A percentile compares a stretch with the other conserved stretches of the same genome.
Evolutionary conservation across 202 grass and related monocot genomes (phyloP).

Genomic region (Setaria viridis): DNA sequence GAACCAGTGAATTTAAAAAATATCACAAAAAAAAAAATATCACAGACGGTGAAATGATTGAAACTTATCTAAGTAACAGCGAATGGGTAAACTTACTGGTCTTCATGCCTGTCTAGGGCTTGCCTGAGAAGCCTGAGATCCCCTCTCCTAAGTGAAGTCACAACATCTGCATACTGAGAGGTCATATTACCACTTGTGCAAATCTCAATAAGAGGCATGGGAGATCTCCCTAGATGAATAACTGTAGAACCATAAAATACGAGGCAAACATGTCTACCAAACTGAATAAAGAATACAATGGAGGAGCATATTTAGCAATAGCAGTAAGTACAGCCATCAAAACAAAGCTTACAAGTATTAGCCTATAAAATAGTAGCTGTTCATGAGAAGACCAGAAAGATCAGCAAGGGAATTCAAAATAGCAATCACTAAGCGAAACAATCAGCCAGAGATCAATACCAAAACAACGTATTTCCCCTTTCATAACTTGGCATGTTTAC

Average conservation of each 20-base stretch:
- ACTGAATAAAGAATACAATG: neutral
- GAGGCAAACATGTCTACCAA: constrained; percentile 1
- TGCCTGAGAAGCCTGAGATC: constrained; percentile 88
- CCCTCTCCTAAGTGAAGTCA: constrained; percentile 78
- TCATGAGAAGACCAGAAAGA: neutral
- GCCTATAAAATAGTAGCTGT: neutral
- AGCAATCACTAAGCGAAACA: constrained; percentile 8
- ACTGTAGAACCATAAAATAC: neutral
- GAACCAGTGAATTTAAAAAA: neutral
- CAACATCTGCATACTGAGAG: constrained; percentile 87
- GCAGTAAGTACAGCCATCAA: neutral
- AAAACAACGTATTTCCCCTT: neutral
- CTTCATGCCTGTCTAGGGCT: constrained; percentile 83
- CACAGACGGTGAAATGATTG: neutral
- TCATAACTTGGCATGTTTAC: constrained; percentile 16
- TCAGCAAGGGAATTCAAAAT: neutral
- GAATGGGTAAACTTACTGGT: constrained; percentile 63
- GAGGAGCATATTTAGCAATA: constrained; percentile 32
- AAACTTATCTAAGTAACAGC: neutral
- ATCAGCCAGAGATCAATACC: neutral
- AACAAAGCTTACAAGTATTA: constrained; percentile 24
- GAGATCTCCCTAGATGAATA: neutral
- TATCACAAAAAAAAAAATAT: neutral
- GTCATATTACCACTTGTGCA: constrained; percentile 56
- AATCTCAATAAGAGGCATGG: constrained; percentile 13